Evolutionary conservation across 441 rosid genomes (phyloP).

Genomic region (Erodium texanum): DNA sequence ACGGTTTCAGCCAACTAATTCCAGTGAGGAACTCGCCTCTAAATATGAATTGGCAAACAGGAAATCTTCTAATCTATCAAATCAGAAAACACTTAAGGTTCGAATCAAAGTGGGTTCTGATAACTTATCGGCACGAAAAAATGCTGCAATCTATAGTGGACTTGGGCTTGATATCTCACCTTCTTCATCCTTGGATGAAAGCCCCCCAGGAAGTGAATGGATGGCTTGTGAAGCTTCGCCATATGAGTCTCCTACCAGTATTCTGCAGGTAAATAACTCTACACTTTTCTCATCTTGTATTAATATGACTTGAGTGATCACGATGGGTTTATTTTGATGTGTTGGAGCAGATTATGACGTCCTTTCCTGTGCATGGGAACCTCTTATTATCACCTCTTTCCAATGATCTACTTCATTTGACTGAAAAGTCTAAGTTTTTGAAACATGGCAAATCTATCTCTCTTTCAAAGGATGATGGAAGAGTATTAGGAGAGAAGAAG

Average conservation of each 20-base stretch:
- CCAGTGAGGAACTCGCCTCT: conserved; percentile 30
- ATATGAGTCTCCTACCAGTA: conserved; percentile 54
- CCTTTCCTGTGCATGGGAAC: conserved; percentile 32
- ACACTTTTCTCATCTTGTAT: conserved; percentile 13
- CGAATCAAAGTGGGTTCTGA: conserved; percentile 84
- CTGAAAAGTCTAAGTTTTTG: conserved; percentile 26
- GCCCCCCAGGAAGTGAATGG: conserved; percentile 78
- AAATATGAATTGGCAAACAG: conserved; percentile 28
- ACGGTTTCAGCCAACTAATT: conserved; percentile 29
- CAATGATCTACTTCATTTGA: conserved; percentile 38
- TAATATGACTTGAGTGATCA: conserved; percentile 22
- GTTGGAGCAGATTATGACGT: conserved; percentile 52
- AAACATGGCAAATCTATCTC: conserved; percentile 25
- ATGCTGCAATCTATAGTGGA: conserved; percentile 82
- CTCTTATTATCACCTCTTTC: conserved; percentile 55
- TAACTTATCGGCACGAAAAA: conserved; percentile 56
- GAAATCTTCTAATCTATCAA: conserved; percentile 42
- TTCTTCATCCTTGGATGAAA: conserved; percentile 69
- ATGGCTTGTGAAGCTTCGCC: conserved; percentile 40
- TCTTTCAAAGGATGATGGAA: conserved; percentile 25
- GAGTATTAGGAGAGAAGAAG: conserved; percentile 36
- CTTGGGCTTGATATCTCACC: conserved; percentile 94
- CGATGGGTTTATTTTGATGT: conserved; percentile 18
- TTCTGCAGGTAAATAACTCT: conserved; percentile 54
- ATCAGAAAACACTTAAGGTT: conserved; percentile 67